A percentile compares a stretch with the other conserved stretches of the same genome.
Evolutionary conservation across 805 yeast genomes (phyloP).

Genomic region (Starmerella bacillaris): DNA sequence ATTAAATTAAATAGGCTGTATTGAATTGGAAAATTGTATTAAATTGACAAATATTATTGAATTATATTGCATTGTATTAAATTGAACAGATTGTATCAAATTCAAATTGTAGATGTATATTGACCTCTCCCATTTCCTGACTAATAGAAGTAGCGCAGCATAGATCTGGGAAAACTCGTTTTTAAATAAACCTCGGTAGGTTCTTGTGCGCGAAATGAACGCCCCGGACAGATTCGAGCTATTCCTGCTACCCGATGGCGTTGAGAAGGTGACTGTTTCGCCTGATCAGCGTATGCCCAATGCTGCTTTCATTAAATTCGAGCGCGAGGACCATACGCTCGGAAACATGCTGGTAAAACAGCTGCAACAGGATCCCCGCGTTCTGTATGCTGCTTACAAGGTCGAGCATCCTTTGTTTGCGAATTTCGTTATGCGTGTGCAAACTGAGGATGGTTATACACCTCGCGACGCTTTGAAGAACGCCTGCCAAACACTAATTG

Average conservation of each 20-base stretch:
- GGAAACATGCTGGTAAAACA: slow-evolving; percentile 82
- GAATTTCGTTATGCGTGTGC: slow-evolving; percentile 80
- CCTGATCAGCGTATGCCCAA: slow-evolving; percentile 94
- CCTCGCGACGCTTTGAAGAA: slow-evolving; percentile 80
- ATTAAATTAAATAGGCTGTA: too few species aligned
- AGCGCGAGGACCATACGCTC: slow-evolving; percentile 92
- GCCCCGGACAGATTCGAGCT: slow-evolving; percentile 99
- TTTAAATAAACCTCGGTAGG: too few species aligned
- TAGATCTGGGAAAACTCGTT: too few species aligned
- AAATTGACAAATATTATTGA: too few species aligned
- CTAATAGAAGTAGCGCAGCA: too few species aligned
- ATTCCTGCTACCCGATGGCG: slow-evolving; percentile 93
- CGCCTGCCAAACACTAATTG: slow-evolving; percentile 71
- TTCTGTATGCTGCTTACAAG: slow-evolving; percentile 92
- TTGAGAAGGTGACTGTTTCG: slow-evolving; percentile 72
- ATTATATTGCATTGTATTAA: too few species aligned
- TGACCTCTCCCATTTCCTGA: too few species aligned
- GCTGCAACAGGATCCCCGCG: slow-evolving; percentile 67
- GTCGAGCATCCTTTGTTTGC: slow-evolving; percentile 97
- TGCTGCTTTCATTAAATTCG: slow-evolving; percentile 80
- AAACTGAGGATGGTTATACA: slow-evolving; percentile 85
- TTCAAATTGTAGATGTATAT: too few species aligned
- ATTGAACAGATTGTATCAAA: too few species aligned
- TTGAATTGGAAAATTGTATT: too few species aligned
- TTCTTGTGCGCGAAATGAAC: too few species aligned